These are phyloP conservation scores for Sphenostylis stenocarpa DNA, from an alignment of 306 rosid species.

Conservation along the genomic window DNA sequence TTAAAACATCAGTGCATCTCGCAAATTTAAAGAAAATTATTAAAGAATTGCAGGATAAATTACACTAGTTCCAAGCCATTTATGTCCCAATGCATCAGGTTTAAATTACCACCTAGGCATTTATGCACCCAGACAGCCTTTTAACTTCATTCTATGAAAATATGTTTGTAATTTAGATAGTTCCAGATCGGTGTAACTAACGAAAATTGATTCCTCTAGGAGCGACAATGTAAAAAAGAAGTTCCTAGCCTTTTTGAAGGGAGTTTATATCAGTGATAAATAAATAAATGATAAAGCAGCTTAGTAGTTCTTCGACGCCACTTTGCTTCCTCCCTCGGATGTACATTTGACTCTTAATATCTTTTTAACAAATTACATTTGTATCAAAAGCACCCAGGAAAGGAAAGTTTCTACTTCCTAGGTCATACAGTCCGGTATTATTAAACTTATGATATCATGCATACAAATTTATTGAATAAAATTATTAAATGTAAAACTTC, in stretches of 20 bases:
- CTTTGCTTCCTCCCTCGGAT: not conserved
- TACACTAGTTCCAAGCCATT: not conserved
- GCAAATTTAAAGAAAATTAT: not conserved
- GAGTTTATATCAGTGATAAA: not conserved
- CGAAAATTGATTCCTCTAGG: not conserved
- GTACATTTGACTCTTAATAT: not conserved
- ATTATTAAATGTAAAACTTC: not conserved
- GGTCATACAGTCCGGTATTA: not conserved
- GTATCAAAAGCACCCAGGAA: not conserved
- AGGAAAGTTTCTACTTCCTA: not conserved
- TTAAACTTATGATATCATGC: not conserved
- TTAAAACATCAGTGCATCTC: not conserved
- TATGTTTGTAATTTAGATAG: not conserved
- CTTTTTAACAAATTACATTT: not conserved
- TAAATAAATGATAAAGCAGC: not conserved
- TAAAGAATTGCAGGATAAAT: not conserved
- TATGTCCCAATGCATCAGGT: not conserved
- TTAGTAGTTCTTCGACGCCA: not conserved
- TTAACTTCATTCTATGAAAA: not conserved
- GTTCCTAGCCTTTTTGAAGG: not conserved
- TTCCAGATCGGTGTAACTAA: not conserved
- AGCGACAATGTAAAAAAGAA: not conserved
- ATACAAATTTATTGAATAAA: not conserved
- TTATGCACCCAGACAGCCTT: not conserved
- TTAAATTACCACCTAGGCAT: not conserved